These are phyloP conservation scores for Hypoxylon perforatum DNA, from an alignment of 495 filamentous ascomycete genomes.

Conservation along the genomic window DNA sequence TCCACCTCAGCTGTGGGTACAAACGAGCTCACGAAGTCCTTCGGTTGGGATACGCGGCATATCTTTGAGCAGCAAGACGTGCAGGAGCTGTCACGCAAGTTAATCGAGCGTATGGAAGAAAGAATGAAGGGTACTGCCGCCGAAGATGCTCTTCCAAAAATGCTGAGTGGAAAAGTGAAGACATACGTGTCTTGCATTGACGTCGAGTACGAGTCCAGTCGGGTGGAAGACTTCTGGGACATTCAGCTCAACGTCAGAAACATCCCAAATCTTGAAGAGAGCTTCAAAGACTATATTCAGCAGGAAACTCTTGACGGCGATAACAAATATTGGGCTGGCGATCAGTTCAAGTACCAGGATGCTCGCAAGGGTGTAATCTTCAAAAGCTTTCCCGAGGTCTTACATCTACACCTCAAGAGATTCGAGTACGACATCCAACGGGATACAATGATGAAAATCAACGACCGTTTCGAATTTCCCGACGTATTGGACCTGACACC, in stretches of 20 bases:
- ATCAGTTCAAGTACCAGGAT: constrained; percentile 91
- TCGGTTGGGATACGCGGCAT: constrained; percentile 97
- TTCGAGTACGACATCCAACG: constrained; percentile 97
- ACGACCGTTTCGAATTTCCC: constrained; percentile 97
- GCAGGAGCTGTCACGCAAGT: constrained; percentile 92
- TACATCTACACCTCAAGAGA: constrained; percentile 95
- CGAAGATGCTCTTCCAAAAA: constrained; percentile 87
- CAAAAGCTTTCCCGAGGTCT: constrained; percentile 90
- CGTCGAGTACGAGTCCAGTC: constrained; percentile 94
- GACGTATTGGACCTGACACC: constrained; percentile 89
- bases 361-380: constrained; percentile 98
- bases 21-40: constrained; percentile 91
- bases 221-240: constrained; percentile 98
- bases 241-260: constrained; percentile 96
- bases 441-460: constrained; percentile 99
- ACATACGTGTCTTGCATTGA: constrained; percentile 99
- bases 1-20: constrained; percentile 84
- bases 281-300: constrained; percentile 94
- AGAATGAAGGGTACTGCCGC: constrained; percentile 97
- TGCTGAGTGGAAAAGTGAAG: constrained; percentile 97
- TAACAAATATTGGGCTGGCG: constrained; percentile 94
- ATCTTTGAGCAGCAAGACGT: constrained; percentile 99
- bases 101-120: constrained; percentile 96
- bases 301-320: constrained; percentile 97
- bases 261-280: constrained; percentile 91